Conservation (phyloP, 1,284 basidiomycete species). For the Puccinia horiana region DNA sequence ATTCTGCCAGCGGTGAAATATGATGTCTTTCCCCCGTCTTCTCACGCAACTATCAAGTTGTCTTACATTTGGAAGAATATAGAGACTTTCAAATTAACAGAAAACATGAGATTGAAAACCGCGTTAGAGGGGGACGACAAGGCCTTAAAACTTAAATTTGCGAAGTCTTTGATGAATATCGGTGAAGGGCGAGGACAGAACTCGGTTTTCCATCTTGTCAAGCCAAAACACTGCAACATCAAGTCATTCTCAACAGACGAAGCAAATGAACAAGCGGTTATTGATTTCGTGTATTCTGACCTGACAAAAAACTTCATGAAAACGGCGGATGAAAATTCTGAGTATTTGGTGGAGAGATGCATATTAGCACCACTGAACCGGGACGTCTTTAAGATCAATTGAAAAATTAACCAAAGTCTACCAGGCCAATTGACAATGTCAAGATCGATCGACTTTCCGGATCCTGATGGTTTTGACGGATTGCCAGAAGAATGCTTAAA, state of each 20-base stretch:
- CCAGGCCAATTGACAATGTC: not conserved
- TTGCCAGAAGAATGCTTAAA: conserved; percentile 13
- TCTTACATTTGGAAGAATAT: not conserved
- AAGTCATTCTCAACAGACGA: not conserved
- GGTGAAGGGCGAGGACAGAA: not conserved
- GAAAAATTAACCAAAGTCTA: not conserved
- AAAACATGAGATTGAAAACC: not conserved
- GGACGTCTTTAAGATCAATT: not conserved
- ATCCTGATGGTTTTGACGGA: not conserved
- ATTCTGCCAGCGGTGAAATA: not conserved
- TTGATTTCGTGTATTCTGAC: not conserved
- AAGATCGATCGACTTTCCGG: not conserved
- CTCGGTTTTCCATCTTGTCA: not conserved
- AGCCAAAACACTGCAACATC: not conserved
- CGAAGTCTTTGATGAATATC: not conserved
- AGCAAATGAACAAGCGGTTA: not conserved
- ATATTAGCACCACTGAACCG: not conserved
- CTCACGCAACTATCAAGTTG: not conserved
- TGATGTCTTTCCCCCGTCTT: not conserved
- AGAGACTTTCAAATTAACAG: not conserved
- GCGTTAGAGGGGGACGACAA: not conserved
- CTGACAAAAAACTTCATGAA: not conserved
- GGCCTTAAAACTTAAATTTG: not conserved
- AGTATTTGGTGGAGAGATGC: not conserved
- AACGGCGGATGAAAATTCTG: not conserved